Conservation (phyloP, 768 basidiomycete genomes). For the Naganishia friedmannii region DNA sequence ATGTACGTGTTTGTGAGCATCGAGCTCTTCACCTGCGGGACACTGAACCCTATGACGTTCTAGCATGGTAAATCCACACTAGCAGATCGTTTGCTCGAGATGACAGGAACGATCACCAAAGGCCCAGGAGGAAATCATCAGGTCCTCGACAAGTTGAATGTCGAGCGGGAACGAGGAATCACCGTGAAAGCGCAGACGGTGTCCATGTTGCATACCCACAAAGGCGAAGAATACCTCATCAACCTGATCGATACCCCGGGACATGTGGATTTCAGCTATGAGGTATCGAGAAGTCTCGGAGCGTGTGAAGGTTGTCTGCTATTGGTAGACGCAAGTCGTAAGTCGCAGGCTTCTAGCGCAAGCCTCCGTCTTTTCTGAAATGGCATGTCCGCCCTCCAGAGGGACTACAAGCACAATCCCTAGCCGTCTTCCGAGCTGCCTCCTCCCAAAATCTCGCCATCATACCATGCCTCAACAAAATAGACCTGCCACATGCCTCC, state of each 20-base stretch:
- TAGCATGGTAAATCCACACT: slow-evolving; percentile 96
- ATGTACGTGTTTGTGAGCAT: slow-evolving; percentile 51
- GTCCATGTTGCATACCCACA: slow-evolving; percentile 69
- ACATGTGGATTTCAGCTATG: slow-evolving; percentile 97
- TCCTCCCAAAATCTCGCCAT: slow-evolving; percentile 67
- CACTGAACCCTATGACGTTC: slow-evolving; percentile 15
- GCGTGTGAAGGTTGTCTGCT: slow-evolving; percentile 85
- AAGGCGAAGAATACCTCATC: slow-evolving; percentile 63
- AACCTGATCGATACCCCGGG: slow-evolving; percentile 98
- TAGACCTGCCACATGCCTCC: slow-evolving; percentile 86
- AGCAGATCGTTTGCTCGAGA: slow-evolving; percentile 71
- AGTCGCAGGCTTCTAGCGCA: slow-evolving; percentile 4
- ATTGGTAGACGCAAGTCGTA: slow-evolving; percentile 85
- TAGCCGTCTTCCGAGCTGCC: slow-evolving; percentile 89
- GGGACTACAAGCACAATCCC: slow-evolving; percentile 94
- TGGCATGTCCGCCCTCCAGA: slow-evolving; percentile 49
- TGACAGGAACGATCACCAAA: slow-evolving; percentile 84
- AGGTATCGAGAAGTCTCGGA: slow-evolving; percentile 85
- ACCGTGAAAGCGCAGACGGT: slow-evolving; percentile 96
- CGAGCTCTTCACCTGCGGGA: slow-evolving; percentile 4
- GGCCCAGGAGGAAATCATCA: slow-evolving; percentile 67
- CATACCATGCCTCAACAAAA: slow-evolving; percentile 92
- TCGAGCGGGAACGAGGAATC: slow-evolving; percentile 65
- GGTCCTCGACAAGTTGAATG: slow-evolving; percentile 65
- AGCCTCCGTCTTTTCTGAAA: not conserved